These are phyloP conservation scores for Brassica rapa DNA, from an alignment of 345 rosid genomes.

Conservation along the genomic window DNA sequence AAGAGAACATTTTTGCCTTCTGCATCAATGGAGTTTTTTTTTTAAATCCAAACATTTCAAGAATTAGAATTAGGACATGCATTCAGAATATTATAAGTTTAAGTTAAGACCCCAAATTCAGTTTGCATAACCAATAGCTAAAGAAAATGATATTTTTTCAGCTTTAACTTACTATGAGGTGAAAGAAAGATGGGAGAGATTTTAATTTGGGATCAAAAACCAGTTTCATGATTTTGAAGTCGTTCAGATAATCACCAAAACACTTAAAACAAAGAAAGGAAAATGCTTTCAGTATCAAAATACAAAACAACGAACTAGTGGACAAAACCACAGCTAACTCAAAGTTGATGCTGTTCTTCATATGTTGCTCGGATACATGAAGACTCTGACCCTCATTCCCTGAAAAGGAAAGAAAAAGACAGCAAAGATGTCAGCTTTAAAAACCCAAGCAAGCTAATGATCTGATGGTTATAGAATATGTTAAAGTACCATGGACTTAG, in stretches of 20 bases:
- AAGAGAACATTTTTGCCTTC: neutral
- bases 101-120: neutral
- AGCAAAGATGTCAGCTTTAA: neutral
- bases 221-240: slow-evolving; percentile 23
- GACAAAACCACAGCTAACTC: slow-evolving; percentile 50
- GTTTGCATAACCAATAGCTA: neutral
- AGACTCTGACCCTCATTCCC: slow-evolving; percentile 1
- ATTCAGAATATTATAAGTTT: neutral
- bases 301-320: slow-evolving; percentile 35
- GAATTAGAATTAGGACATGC: too few species aligned
- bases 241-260: slow-evolving; percentile 33
- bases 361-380: neutral
- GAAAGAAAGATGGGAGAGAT: neutral
- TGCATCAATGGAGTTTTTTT: too few species aligned
- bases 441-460: neutral
- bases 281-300: slow-evolving; percentile 28
- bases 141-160: too few species aligned
- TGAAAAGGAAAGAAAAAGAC: neutral
- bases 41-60: too few species aligned
- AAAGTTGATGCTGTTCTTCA: slow-evolving; percentile 34
- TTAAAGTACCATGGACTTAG: neutral
- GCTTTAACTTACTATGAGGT: neutral
- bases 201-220: slow-evolving; percentile 13
- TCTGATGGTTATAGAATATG: neutral
- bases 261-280: slow-evolving; percentile 25